Base-by-base conservation (phyloP, 2,329 filamentous ascomycete genomes). In the Beauveria medogensis region DNA sequence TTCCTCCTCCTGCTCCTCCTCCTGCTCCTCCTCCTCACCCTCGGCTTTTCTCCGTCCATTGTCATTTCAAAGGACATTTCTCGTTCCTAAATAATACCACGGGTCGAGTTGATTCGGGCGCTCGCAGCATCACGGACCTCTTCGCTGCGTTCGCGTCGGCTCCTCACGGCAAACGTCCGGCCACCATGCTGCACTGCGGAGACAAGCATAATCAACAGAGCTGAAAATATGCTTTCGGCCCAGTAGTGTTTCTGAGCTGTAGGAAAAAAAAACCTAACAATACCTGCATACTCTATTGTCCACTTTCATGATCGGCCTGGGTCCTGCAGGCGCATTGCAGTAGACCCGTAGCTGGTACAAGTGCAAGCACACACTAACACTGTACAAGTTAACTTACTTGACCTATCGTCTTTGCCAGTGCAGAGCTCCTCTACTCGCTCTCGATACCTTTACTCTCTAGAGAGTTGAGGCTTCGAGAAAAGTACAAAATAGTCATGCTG, bases 221-320 rank as follows among this genome's bases (percentile, higher is more conserved):
- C 44, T 60, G 52, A 51, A 50, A 41, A 46, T 14, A n/a, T 14
- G 14, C 34, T 48, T 37, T 26, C 20, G 3, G 9, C 7, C 34
- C 10, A 53, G 55, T 30, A 20, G 46, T 20, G 37, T 20, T 50
- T 40, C 9, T 37, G 44, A 57, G 16, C 37, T 43, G 37, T 44
- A 55, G 22, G 34, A 30, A 46, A 34, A 30, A 44, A 46, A 53
- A 53, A 3, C 8, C 3, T 16, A 26, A 51, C 50, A 20, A 51
- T 58, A 58, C 22, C 24, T 58, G 46, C 22, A 43, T 51, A 10
- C 18, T 58, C n/a, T 58, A 51, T 26, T 51, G 48, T 58, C 55
- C 34, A 58, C 46, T 50, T 51, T 51, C 24, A n/a, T 58, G 46
- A 37, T 22, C 28, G 22, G 46, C 46, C 51, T 44, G 24, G 46